Evolutionary conservation across 2,329 filamentous ascomycete genomes (phyloP).

Genomic region (Cordyceps cateniannulata): DNA sequence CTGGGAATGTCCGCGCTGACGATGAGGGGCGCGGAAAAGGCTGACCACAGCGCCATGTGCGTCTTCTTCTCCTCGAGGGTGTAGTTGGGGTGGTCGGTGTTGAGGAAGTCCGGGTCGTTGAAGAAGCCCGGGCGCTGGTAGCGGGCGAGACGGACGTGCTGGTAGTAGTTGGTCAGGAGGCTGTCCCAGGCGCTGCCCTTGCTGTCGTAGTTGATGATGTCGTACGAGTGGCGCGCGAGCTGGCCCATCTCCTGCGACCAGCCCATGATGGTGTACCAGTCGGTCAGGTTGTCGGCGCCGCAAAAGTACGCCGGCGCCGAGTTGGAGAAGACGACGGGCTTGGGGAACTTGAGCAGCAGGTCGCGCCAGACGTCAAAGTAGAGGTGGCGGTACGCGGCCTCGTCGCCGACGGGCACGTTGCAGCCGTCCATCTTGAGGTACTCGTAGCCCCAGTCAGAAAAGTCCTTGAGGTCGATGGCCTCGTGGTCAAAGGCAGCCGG

Average conservation of each 20-base stretch:
- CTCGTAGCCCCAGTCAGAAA: conserved; percentile 31
- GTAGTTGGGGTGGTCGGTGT: conserved; percentile 28
- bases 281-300: conserved; percentile 27
- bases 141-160: conserved; percentile 34
- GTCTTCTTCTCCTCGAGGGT: conserved; percentile 28
- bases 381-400: conserved; percentile 21
- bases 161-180: conserved; percentile 41
- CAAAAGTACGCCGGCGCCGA: conserved; percentile 40
- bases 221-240: conserved; percentile 37
- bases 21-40: conserved; percentile 29
- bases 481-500: conserved; percentile 36
- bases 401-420: conserved; percentile 24
- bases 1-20: conserved; percentile 33
- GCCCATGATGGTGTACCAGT: conserved; percentile 40
- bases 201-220: conserved; percentile 32
- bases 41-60: conserved; percentile 31
- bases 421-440: conserved; percentile 36
- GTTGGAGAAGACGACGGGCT: conserved; percentile 37
- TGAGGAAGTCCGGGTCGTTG: conserved; percentile 34
- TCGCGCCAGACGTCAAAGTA: conserved; percentile 36
- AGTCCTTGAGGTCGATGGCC: conserved; percentile 33
- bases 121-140: conserved; percentile 31
- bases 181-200: conserved; percentile 38
- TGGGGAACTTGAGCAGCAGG: conserved; percentile 27
- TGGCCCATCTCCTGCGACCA: conserved; percentile 35